Evolutionary conservation across 345 rosid genomes (phyloP).

Genomic region (Hirschfeldia incana): DNA sequence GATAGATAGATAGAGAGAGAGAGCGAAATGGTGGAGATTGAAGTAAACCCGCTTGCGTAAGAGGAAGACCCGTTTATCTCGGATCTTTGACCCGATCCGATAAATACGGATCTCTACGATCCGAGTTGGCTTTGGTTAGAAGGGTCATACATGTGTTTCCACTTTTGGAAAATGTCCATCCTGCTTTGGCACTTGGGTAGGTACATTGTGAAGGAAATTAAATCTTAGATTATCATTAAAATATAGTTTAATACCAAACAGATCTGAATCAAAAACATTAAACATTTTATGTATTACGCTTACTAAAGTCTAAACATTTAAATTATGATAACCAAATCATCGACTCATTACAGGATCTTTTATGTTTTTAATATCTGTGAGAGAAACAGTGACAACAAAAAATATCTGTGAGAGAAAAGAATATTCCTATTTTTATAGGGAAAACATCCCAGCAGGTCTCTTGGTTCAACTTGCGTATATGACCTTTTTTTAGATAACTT

Average conservation of each 20-base stretch:
- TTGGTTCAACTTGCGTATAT: slow-evolving; percentile 28
- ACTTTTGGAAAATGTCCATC: not conserved
- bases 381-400: too few species aligned
- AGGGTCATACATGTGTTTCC: not conserved
- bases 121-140: not conserved
- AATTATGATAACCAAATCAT: not conserved
- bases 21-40: not conserved
- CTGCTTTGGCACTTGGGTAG: not conserved
- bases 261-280: not conserved
- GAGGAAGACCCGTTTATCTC: not conserved
- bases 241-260: not conserved
- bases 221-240: not conserved
- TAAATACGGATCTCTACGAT: slow-evolving; percentile 5
- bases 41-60: not conserved
- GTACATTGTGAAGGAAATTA: not conserved
- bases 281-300: not conserved
- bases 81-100: slow-evolving; percentile 22
- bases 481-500: slow-evolving; percentile 25
- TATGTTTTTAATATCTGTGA: not conserved
- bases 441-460: slow-evolving; percentile 34
- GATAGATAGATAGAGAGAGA: not conserved
- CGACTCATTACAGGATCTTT: not conserved
- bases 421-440: slow-evolving; percentile 21
- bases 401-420: slow-evolving; percentile 15
- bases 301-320: not conserved